Percentiles rank a stretch among this genome's conserved stretches.
Conservation (phyloP, 176 grass and related monocot species). For the Raddia guianensis region DNA sequence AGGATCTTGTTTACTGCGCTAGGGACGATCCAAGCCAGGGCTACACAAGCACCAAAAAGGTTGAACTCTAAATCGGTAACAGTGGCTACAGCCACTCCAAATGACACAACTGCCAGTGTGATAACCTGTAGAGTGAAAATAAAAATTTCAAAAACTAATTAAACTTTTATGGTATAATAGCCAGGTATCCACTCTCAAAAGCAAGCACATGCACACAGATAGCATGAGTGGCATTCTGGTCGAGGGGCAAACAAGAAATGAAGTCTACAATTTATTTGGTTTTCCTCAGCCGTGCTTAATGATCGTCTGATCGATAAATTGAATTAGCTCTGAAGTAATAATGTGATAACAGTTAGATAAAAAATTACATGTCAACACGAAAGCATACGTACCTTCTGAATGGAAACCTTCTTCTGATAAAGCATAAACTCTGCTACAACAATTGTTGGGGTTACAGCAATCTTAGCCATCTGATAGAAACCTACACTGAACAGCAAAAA, state of each 20-base stretch:
- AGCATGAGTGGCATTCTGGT: conserved; percentile 20
- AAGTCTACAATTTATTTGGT: neutral
- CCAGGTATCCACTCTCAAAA: neutral
- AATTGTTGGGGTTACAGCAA: conserved; percentile 93
- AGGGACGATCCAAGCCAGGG: conserved; percentile 89
- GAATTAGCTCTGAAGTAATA: neutral
- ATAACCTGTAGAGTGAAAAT: conserved; percentile 55
- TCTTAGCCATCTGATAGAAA: conserved; percentile 99
- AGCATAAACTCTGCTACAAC: conserved; percentile 87
- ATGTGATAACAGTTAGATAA: neutral
- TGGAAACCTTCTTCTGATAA: conserved; percentile 80
- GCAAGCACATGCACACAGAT: conserved; percentile 21
- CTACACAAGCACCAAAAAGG: conserved; percentile 88
- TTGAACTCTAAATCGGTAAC: conserved; percentile 96
- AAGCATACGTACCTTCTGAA: conserved; percentile 58
- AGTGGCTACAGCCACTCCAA: conserved; percentile 82
- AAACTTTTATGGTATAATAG: neutral
- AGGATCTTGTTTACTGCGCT: conserved; percentile 95
- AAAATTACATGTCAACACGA: neutral
- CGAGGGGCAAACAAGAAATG: conserved; percentile 29
- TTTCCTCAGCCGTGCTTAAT: neutral
- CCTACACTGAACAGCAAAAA: conserved; percentile 81
- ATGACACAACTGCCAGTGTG: conserved; percentile 69
- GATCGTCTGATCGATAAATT: neutral
- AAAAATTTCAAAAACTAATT: conserved; percentile 1